These are phyloP conservation scores for Fusarium citri DNA, from an alignment of 2,329 filamentous ascomycete species.

Conservation along the genomic window DNA sequence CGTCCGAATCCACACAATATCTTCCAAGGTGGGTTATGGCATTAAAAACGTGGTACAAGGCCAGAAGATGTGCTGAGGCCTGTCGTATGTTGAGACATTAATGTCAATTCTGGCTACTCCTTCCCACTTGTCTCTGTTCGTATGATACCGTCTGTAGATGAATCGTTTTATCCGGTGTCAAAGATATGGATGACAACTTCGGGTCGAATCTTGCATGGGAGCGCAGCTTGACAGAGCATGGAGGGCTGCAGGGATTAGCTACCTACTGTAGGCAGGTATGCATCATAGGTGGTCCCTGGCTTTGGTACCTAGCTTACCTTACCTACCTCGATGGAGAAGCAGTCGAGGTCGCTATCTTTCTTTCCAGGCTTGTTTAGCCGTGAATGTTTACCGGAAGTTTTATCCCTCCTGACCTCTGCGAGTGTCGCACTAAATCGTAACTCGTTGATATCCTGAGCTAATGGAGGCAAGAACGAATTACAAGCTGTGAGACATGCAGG, in stretches of 20 bases:
- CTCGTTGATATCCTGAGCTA: slow-evolving; percentile 1
- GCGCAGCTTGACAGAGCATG: slow-evolving; percentile 29
- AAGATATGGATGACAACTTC: slow-evolving; percentile 24
- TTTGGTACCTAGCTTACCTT: slow-evolving; percentile 38
- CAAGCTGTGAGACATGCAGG: slow-evolving; percentile 23
- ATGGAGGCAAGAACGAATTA: background rate
- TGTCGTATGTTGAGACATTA: slow-evolving; percentile 13
- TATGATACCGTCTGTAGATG: background rate
- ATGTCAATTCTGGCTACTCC: background rate
- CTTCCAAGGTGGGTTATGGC: slow-evolving; percentile 11
- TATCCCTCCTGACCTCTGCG: slow-evolving; percentile 16
- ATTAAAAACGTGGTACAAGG: slow-evolving; percentile 27
- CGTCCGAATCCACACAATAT: slow-evolving; percentile 9
- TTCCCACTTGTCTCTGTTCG: background rate
- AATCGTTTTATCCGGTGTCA: background rate
- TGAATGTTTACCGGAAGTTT: slow-evolving; percentile 21
- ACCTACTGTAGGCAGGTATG: background rate
- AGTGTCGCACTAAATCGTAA: slow-evolving; percentile 11
- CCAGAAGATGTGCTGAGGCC: slow-evolving; percentile 12
- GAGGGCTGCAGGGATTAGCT: slow-evolving; percentile 33
- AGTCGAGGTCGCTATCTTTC: slow-evolving; percentile 12
- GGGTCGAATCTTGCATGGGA: slow-evolving; percentile 35
- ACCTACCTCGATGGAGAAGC: slow-evolving; percentile 1
- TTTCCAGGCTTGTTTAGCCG: background rate
- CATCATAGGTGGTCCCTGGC: slow-evolving; percentile 38